Percentiles rank a stretch among this genome's conserved stretches.
phyloP scores from a whole-genome alignment of 1,284 basidiomycete species.

The Ceratobasidium theobromae region DNA sequence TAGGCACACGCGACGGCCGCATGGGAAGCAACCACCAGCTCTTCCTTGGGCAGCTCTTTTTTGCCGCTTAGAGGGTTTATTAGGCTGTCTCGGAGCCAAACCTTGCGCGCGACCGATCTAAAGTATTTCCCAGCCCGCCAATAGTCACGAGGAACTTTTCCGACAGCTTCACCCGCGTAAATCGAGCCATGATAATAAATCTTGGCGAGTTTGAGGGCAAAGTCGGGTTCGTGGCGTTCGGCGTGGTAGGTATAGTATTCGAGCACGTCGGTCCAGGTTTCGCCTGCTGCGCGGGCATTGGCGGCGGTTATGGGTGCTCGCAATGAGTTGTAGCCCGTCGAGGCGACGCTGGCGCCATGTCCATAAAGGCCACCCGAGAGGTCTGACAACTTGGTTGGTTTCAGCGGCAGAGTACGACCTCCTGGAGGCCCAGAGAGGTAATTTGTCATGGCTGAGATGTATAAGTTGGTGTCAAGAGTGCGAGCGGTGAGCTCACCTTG shows the following conservation, averaged over 20 bases:
- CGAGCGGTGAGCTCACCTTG: slow-evolving; percentile 55
- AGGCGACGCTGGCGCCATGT: slow-evolving; percentile 87
- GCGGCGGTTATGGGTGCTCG: slow-evolving; percentile 82
- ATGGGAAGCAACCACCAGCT: slow-evolving; percentile 55
- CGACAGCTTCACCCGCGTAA: slow-evolving; percentile 83
- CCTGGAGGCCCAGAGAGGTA: slow-evolving; percentile 89
- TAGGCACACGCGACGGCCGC: slow-evolving; percentile 81
- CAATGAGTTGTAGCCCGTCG: slow-evolving; percentile 71
- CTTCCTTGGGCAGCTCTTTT: slow-evolving; percentile 48
- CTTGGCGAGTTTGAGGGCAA: slow-evolving; percentile 84
- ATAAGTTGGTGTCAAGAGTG: slow-evolving; percentile 3
- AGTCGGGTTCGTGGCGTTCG: slow-evolving; percentile 81
- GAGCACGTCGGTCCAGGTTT: slow-evolving; percentile 88
- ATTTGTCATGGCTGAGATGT: slow-evolving; percentile 59
- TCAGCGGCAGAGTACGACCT: slow-evolving; percentile 82
- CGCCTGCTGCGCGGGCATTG: slow-evolving; percentile 76
- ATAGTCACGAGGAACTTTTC: slow-evolving; percentile 75
- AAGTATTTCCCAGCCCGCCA: slow-evolving; percentile 79
- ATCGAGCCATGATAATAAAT: slow-evolving; percentile 94
- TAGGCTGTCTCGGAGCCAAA: slow-evolving; percentile 78
- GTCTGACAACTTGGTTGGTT: slow-evolving; percentile 84
- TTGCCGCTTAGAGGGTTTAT: slow-evolving; percentile 47
- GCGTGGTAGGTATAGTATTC: slow-evolving; percentile 96
- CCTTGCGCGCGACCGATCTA: slow-evolving; percentile 69
- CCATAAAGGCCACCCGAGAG: slow-evolving; percentile 90